Percentiles rank a stretch among this genome's conserved stretches.
Conservation (phyloP, 805 yeast genomes). For the Teunomyces atbi region DNA sequence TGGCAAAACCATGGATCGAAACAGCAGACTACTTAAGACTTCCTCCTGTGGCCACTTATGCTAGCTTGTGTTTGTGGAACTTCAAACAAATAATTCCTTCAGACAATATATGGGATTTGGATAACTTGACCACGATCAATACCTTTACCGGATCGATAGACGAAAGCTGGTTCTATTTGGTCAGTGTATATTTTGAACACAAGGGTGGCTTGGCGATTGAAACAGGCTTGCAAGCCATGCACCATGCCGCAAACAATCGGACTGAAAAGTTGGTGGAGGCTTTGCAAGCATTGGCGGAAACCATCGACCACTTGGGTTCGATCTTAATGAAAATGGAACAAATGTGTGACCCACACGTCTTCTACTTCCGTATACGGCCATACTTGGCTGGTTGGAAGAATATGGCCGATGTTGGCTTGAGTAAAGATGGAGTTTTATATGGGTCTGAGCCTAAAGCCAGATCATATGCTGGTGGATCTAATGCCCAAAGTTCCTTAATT, state of each 20-base stretch:
- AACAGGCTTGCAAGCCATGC: constrained; percentile 66
- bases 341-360: constrained; percentile 91
- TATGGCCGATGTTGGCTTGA: constrained; percentile 81
- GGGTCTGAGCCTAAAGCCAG: constrained; percentile 61
- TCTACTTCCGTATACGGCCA: constrained; percentile 84
- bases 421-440: constrained; percentile 68
- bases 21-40: constrained; percentile 61
- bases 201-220: constrained; percentile 72
- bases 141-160: constrained; percentile 90
- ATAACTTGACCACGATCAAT: constrained; percentile 71
- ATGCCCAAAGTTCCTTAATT: constrained; percentile 88
- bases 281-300: constrained; percentile 68
- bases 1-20: constrained; percentile 68
- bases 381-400: constrained; percentile 92
- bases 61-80: constrained; percentile 88
- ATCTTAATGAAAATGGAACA: constrained; percentile 82
- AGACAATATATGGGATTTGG: constrained; percentile 49
- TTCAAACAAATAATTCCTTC: constrained; percentile 59
- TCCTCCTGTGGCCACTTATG: constrained; percentile 87
- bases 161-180: constrained; percentile 91
- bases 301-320: constrained; percentile 70
- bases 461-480: constrained; percentile 81
- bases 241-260: constrained; percentile 50
- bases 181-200: constrained; percentile 81
- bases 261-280: constrained; percentile 37